phyloP scores from a whole-genome alignment of 345 rosid genomes.

The Gossypium raimondii region DNA sequence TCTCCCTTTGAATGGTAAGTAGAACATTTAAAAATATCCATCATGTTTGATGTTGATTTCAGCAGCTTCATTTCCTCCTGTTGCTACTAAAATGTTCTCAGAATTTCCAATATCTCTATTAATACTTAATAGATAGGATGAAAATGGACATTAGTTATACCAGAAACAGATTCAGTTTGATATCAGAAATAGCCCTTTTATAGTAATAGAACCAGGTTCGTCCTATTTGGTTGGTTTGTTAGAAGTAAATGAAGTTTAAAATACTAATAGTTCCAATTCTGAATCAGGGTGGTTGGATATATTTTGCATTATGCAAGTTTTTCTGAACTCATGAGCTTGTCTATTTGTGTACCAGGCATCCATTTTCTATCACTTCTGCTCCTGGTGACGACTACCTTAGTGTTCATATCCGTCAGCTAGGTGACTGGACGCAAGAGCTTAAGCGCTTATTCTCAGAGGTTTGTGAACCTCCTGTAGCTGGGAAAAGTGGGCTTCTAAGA shows the following conservation, averaged over 20 bases:
- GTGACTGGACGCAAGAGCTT: conserved; percentile 99
- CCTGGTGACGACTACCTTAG: conserved; percentile 92
- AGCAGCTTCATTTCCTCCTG: neutral
- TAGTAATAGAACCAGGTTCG: neutral
- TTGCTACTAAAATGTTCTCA: neutral
- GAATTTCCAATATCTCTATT: neutral
- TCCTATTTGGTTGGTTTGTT: neutral
- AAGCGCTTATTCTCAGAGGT: conserved; percentile 75
- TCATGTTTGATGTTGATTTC: neutral
- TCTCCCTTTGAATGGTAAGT: conserved; percentile 94
- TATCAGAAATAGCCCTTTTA: neutral
- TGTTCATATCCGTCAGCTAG: conserved; percentile 89
- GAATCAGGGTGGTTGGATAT: neutral
- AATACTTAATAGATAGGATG: neutral
- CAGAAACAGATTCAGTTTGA: neutral
- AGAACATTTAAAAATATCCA: neutral
- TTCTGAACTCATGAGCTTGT: conserved; percentile 1
- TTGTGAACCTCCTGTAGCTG: conserved; percentile 76
- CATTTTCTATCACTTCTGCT: conserved; percentile 96
- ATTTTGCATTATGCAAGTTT: neutral
- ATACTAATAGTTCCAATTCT: neutral
- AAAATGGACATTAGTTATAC: neutral
- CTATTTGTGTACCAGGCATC: conserved; percentile 65
- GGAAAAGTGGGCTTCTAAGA: conserved; percentile 96
- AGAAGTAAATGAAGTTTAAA: neutral